Evolutionary conservation across 495 filamentous ascomycete species (phyloP), one percentile per base, ranked within the genome.

Genomic region (Arthonia radiata): DNA sequence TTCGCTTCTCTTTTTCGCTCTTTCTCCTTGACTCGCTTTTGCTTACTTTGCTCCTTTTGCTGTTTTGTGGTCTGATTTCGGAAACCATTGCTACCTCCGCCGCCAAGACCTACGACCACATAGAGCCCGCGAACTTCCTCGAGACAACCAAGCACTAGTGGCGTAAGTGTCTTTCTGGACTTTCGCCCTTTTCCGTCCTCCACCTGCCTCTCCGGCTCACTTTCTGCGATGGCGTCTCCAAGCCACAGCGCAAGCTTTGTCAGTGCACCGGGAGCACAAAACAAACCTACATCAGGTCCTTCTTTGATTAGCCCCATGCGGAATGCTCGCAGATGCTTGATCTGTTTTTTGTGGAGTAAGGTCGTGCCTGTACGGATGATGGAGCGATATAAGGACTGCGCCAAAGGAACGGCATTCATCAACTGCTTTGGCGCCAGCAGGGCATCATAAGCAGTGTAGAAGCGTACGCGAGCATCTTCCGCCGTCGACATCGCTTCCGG

Each of bases 291-390:
- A 38, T 93, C 86, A 0, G 82, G 78, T 1, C 83, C 77, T 41
- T 94, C 86, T 40, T 89, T 90, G 37, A 97, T 82, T 15, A 97
- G 73, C 6, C 75, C 81, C 55, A 97, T 82, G 19, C 86, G 75
- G 49, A 93, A 97, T 4, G 81, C 74, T 4, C 74, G 67, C 18
- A 97, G 56, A 44, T 90, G 78, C 8, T 75, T 70, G 35, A 97
- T 92, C 42, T 92, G 86, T 22, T 72, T 71, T 49, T 97, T 97
- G 23, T 80, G 74, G 15, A 97, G 67, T 7, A 97, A 53, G 1
- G 78, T 67, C 3, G 80, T 83, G 18, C 89, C 86, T 0, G 86
- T 92, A 18, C 80, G 74, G 23, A 94, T 72, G 38, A 94, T 97
- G 23, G 86, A 82, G 12, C 75, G 70, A 45, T 90, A 76, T 8